Base-by-base conservation (phyloP, 2,329 filamentous ascomycete species). In the Purpureocillium lavendulum region DNA sequence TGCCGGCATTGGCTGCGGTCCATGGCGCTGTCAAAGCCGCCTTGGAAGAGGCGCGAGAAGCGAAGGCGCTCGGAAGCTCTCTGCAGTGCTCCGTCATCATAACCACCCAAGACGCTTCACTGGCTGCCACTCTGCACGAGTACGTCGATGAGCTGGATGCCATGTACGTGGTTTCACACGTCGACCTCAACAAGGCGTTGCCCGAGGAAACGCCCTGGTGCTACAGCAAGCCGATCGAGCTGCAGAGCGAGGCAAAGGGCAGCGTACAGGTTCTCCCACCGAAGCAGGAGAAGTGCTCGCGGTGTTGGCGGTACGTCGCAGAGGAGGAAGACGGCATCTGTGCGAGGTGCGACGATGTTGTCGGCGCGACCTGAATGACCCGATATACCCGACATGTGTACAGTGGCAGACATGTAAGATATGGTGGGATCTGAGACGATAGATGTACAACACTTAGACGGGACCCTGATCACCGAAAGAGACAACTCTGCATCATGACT, bases 221-320 rank as follows among this genome's bases (percentile, higher is more conserved):
- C 35, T 73, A 66, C 47, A 52, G 46, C 6, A 62, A 62, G 37
- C 55, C 59, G 9, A 67, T 75, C 38, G 66, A 68, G 46, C 57
- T 67, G 2, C 52, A 55, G 30, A 66, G 56, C 18, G 39, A 43
- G 6, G 30, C 37, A 14, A 49, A 48, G 42, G 64, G 62, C 28
- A 61, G 49, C 24, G 69, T 67, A 16, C 60, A 64, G 47, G 67
- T 72, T 16, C 48, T 70, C 37, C 70, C 75, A 41, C 75, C 75
- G 1, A 57, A 51, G 49, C 53, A 69, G 11, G 63, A 70, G 35
- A 98, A 97, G 60, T 98, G 92, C 58, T 71, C 77, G 1, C 72
- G 92, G 37, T 98, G 92, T 64, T 98, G 92, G 92, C 77, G 84
- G 45, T 94, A 87, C 59, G 71, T 84, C 17, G 80, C 84, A n/a